Evolutionary conservation across 106 monocot genomes (phyloP).

Genomic region (Acanthochlamys bracteata): DNA sequence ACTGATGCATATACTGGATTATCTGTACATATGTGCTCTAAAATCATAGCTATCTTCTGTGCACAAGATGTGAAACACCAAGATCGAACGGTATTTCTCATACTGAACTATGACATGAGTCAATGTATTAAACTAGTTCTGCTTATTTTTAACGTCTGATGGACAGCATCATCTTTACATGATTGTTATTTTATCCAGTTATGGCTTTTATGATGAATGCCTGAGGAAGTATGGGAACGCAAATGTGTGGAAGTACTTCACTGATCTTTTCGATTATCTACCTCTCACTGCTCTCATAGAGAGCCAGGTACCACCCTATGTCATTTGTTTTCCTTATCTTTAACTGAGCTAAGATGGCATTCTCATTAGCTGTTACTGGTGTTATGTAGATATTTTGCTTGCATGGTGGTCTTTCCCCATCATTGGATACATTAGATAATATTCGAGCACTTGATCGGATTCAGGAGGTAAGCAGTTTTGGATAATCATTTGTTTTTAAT

Average conservation of each 20-base stretch:
- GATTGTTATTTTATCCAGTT: conserved; percentile 22
- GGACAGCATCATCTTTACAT: too few relatives aligned
- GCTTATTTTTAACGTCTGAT: too few relatives aligned
- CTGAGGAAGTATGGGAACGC: conserved; percentile 96
- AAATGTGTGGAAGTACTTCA: conserved; percentile 98
- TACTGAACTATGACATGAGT: too few relatives aligned
- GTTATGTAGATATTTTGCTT: conserved; percentile 62
- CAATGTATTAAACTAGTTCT: too few relatives aligned
- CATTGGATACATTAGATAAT: conserved; percentile 79
- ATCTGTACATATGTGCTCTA: too few relatives aligned
- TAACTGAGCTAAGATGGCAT: neutral
- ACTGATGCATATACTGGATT: too few relatives aligned
- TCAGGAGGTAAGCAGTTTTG: conserved; percentile 59
- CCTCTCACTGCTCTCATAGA: conserved; percentile 92
- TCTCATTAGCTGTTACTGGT: neutral
- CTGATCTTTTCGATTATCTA: conserved; percentile 85
- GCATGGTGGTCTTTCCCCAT: conserved; percentile 84
- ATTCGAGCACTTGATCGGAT: conserved; percentile 81
- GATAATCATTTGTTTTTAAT: neutral
- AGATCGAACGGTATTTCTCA: too few relatives aligned
- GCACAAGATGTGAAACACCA: too few relatives aligned
- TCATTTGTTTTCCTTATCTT: neutral
- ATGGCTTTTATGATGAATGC: conserved; percentile 96
- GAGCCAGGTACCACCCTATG: conserved; percentile 48
- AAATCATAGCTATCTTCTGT: too few relatives aligned